phyloP scores from a whole-genome alignment of 768 basidiomycete genomes.

The Boletellus emodensis region DNA sequence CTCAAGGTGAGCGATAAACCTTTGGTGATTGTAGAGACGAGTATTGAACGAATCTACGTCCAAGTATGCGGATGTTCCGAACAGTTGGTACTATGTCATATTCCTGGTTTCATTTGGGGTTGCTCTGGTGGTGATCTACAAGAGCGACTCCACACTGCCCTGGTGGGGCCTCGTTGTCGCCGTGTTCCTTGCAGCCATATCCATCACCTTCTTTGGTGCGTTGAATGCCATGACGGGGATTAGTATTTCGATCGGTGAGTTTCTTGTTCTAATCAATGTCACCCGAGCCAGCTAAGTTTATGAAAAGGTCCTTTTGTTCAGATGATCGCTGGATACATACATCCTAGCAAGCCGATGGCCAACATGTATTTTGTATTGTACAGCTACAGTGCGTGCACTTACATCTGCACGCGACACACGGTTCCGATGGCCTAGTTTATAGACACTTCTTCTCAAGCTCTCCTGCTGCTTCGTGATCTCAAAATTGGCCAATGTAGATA shows the following conservation, averaged over 20 bases:
- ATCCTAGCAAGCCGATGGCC: conserved; percentile 37
- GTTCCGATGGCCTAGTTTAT: conserved; percentile 31
- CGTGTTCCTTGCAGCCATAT: conserved; percentile 47
- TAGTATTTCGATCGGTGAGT: conserved; percentile 17
- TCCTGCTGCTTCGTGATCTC: conserved; percentile 52
- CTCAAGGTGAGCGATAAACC: conserved; percentile 21
- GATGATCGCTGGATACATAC: conserved; percentile 37
- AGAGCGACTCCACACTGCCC: conserved; percentile 49
- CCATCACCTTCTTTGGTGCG: conserved; percentile 51
- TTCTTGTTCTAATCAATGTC: not conserved
- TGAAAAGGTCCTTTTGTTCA: conserved; percentile 28
- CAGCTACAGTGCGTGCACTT: conserved; percentile 39
- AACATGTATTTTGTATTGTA: conserved; percentile 45
- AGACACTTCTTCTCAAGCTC: conserved; percentile 50
- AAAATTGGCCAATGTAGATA: conserved; percentile 32
- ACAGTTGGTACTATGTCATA: conserved; percentile 31
- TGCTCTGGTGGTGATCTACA: conserved; percentile 53
- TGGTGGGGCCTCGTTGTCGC: conserved; percentile 58
- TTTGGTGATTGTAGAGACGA: conserved; percentile 14
- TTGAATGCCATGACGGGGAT: conserved; percentile 48
- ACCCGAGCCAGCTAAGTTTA: not conserved
- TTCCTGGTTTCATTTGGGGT: conserved; percentile 38
- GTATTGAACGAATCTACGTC: not conserved
- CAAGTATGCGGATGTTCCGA: conserved; percentile 33
- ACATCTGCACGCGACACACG: conserved; percentile 31